phyloP scores from a whole-genome alignment of 2,329 filamentous ascomycete species.

The Colletotrichum sp. region DNA sequence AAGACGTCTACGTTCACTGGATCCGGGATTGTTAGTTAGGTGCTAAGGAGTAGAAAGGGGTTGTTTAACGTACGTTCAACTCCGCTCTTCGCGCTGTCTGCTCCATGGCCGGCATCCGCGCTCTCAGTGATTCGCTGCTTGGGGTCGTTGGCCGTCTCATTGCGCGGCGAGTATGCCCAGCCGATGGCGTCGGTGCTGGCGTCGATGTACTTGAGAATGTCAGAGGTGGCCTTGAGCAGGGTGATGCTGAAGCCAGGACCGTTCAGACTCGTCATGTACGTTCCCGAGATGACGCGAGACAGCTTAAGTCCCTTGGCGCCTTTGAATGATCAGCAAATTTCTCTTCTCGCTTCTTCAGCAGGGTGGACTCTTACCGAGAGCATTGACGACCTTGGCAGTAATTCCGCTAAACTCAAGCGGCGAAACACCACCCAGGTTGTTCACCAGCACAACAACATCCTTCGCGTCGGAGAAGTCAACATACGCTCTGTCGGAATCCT shows the following conservation, averaged over 20 bases:
- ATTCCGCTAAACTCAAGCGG: constrained; percentile 71
- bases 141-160: constrained; percentile 42
- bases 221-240: constrained; percentile 67
- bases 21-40: neutral
- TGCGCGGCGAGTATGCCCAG: constrained; percentile 50
- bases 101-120: constrained; percentile 52
- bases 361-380: constrained; percentile 61
- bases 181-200: constrained; percentile 70
- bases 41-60: fast-evolving
- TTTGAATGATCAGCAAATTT: neutral
- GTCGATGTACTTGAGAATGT: constrained; percentile 70
- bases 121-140: constrained; percentile 65
- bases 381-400: constrained; percentile 67
- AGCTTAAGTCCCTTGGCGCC: neutral
- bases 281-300: constrained; percentile 60
- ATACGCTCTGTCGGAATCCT: constrained; percentile 69
- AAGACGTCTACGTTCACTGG: constrained; percentile 1
- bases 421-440: constrained; percentile 74
- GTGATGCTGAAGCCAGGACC: constrained; percentile 75
- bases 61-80: constrained; percentile 23
- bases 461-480: constrained; percentile 63
- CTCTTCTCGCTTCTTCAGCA: no score
- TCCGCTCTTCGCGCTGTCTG: constrained; percentile 44
- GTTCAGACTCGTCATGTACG: constrained; percentile 76
- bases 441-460: constrained; percentile 65